Evolutionary conservation across 768 basidiomycete species (phyloP), one percentile per base, ranked within the genome.

Genomic region (Psilocybe subaeruginosa): DNA sequence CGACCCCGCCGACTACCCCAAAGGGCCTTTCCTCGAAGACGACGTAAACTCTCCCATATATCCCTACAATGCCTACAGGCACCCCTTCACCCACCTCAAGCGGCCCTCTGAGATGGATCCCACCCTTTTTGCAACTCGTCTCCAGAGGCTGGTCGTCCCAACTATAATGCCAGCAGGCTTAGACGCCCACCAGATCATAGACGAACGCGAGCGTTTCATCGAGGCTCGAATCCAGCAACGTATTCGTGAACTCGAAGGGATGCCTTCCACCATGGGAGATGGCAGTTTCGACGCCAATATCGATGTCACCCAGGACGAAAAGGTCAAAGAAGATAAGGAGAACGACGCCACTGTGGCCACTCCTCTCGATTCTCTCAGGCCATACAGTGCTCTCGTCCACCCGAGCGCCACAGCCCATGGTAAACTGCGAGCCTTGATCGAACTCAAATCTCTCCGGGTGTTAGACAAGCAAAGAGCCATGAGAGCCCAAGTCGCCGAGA

Each of bases 401-500:
- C 86, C 90, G 4, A 82, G 82, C 39, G 75, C 84, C n/a, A 83
- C 80, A 17, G 83, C 86, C 1, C 89, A 92, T 61, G 92, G 91
- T 39, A 96, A 96, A 72, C 79, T 98, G 8, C 89, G 90, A 37
- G 95, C 94, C 0, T 76, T 95, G 58, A 97, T 99, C 62, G 97
- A 99, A 76, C 88, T 98, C 71, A 97, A 96, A 72, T 85, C 88
- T 12, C 84, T 99, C 7, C 86, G 89, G 8, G 82, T 99, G 23
- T 83, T 97, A 23, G 93, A 96, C 61, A 97, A 95, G 70, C 97
- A 99, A 68, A 87, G 92, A n/a, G 79, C 85, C 19, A 80, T 97
- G 72, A 88, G 97, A 6, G 90, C 93, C 8, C 83, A 89, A 57
- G 86, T 98, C 23, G 90, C 96, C 5, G 90, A 95, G 68, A 89